Evolutionary conservation across 2,329 filamentous ascomycete species (phyloP).

Genomic region (Chaetomium globosum): DNA sequence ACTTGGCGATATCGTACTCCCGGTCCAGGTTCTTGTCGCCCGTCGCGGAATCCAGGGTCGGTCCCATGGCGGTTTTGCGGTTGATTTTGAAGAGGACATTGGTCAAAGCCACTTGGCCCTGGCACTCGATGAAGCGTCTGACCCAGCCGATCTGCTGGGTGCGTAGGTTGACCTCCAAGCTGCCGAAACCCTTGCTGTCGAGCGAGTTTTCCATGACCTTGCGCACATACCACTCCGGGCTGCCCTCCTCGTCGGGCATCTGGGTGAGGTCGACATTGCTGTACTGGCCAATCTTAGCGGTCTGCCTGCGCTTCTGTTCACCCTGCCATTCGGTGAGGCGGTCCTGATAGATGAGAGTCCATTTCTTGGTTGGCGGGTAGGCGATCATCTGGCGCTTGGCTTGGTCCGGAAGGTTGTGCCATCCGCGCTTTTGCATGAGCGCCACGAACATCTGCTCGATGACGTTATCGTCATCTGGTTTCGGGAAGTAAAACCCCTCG

Average conservation of each 20-base stretch:
- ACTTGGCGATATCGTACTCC: slow-evolving; percentile 97
- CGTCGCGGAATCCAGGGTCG: slow-evolving; percentile 60
- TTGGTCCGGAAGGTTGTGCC: slow-evolving; percentile 95
- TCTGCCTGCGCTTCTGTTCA: slow-evolving; percentile 83
- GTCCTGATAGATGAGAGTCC: slow-evolving; percentile 95
- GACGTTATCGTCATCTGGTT: slow-evolving; percentile 77
- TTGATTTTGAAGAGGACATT: slow-evolving; percentile 94
- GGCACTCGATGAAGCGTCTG: slow-evolving; percentile 92
- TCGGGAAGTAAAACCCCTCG: slow-evolving; percentile 64
- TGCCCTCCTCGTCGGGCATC: slow-evolving; percentile 89
- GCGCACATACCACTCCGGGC: slow-evolving; percentile 96
- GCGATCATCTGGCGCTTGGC: slow-evolving; percentile 94
- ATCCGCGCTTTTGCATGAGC: slow-evolving; percentile 95
- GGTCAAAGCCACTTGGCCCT: slow-evolving; percentile 93
- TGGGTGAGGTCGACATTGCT: slow-evolving; percentile 70
- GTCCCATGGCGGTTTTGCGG: slow-evolving; percentile 75
- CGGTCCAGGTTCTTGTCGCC: slow-evolving; percentile 80
- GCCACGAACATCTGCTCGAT: slow-evolving; percentile 91
- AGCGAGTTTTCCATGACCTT: slow-evolving; percentile 96
- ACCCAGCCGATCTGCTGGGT: slow-evolving; percentile 99
- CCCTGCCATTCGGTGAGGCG: slow-evolving; percentile 90
- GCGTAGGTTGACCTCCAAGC: slow-evolving; percentile 88
- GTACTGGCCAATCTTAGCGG: slow-evolving; percentile 71
- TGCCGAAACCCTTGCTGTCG: slow-evolving; percentile 86
- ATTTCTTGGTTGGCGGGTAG: slow-evolving; percentile 93